These are phyloP conservation scores for Russula sp. DNA, from an alignment of 768 basidiomycete genomes.

Conservation along the genomic window DNA sequence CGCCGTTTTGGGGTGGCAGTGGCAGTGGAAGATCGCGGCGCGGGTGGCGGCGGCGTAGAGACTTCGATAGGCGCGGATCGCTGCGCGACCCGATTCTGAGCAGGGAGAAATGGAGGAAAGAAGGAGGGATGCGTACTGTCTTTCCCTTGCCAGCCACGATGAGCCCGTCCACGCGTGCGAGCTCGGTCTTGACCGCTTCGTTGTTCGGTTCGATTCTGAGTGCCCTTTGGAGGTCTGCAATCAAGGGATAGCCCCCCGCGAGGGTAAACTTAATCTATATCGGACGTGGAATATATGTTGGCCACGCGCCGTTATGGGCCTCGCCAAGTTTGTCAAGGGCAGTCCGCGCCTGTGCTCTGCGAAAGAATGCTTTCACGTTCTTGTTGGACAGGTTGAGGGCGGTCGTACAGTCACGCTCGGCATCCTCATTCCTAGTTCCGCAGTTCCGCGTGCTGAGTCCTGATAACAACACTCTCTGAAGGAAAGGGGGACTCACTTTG, in stretches of 20 bases:
- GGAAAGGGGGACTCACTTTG: slow-evolving; percentile 64
- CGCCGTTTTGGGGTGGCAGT: slow-evolving; percentile 36
- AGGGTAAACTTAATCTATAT: slow-evolving; percentile 6
- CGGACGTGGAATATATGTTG: not conserved
- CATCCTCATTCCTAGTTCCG: slow-evolving; percentile 18
- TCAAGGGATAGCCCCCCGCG: not conserved
- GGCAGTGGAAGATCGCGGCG: not conserved
- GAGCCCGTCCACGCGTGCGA: slow-evolving; percentile 44
- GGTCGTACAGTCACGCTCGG: slow-evolving; percentile 49
- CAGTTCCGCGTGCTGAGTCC: not conserved
- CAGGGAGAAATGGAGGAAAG: not conserved
- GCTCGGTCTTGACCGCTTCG: slow-evolving; percentile 54
- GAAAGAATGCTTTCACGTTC: slow-evolving; percentile 77
- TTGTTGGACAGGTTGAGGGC: slow-evolving; percentile 48
- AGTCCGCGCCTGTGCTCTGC: slow-evolving; percentile 67
- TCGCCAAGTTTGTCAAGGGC: slow-evolving; percentile 49
- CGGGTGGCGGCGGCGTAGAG: slow-evolving; percentile 13
- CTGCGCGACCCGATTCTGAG: slow-evolving; percentile 20
- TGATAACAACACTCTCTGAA: not conserved
- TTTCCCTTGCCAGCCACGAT: slow-evolving; percentile 35
- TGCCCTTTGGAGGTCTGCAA: slow-evolving; percentile 55
- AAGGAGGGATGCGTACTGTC: slow-evolving; percentile 10
- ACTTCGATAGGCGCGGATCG: slow-evolving; percentile 27
- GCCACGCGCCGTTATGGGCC: slow-evolving; percentile 54
- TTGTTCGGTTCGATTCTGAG: slow-evolving; percentile 61